A percentile compares a stretch with the other conserved stretches of the same genome.
Conservation (phyloP, 192 early-diverging fungal genomes). For the Podila horticola region DNA sequence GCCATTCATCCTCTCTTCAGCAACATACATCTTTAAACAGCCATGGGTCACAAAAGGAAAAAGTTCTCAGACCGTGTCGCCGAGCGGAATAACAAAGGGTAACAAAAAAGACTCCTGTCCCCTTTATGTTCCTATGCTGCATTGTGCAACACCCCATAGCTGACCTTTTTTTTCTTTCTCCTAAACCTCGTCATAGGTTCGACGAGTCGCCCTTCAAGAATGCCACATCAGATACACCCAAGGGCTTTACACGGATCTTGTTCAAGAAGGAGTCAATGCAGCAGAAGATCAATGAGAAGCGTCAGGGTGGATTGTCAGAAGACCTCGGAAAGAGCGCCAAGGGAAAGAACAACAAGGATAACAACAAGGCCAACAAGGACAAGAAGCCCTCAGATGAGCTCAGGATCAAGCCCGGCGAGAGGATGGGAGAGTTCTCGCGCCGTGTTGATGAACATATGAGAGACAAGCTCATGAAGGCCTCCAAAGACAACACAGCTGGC, state of each 20-base stretch:
- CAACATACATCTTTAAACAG: neutral
- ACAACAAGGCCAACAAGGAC: neutral
- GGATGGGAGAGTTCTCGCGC: conserved; percentile 56
- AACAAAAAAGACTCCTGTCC: neutral
- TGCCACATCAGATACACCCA: conserved; percentile 52
- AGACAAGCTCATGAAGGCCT: conserved; percentile 44
- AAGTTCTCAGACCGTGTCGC: conserved; percentile 47
- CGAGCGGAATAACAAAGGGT: conserved; percentile 21
- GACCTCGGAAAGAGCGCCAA: conserved; percentile 7
- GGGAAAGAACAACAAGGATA: conserved; percentile 4
- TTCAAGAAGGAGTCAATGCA: conserved; percentile 47
- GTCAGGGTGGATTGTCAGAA: conserved; percentile 14
- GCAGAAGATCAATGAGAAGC: conserved; percentile 23
- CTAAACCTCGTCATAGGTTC: neutral
- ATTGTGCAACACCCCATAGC: neutral
- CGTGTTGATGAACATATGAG: conserved; percentile 59
- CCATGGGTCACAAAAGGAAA: conserved; percentile 51
- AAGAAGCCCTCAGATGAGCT: conserved; percentile 30
- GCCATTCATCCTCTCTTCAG: neutral
- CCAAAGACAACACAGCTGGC: conserved; percentile 45
- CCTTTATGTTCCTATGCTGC: neutral
- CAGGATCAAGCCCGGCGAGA: conserved; percentile 54
- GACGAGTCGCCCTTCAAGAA: conserved; percentile 54
- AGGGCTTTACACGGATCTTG: conserved; percentile 54
- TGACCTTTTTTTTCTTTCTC: neutral